Base-by-base conservation (phyloP, 345 rosid genomes). In the Populus ilicifolia region DNA sequence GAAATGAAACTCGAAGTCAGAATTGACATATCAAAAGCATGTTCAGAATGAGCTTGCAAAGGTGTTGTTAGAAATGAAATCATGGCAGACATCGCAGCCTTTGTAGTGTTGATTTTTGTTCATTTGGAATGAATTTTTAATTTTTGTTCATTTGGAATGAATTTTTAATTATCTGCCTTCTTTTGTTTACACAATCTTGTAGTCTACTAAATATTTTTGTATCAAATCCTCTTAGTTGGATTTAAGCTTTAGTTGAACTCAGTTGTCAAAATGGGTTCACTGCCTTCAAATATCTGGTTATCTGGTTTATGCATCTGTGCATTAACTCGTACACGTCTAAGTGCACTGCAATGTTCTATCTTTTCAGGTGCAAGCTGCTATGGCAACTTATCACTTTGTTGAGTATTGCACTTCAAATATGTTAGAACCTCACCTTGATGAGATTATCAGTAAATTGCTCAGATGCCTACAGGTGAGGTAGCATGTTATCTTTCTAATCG, bases 321-420 rank as follows among this genome's bases (percentile, higher is more conserved):
- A 38, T 38, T 38, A 5, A 38, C 41, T 38, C 41, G 8, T 38
- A 7, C 41, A 38, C 41, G 8, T 38, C 41, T 38, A 38, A 38
- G 41, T 38, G 41, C 2, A 39, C 41, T 39, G 10, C 41, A 39
- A 39, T 39, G 9, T 50, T 50, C 56, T 50, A 50, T 50, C 56
- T 50, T 50, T 50, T 50, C 56, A 27, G 35, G 33, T 64, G 35
- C 68, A 33, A 27, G 68, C 35, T 25, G 68, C 20, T 12, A 9
- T 14, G 30, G 35, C 36, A 33, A 30, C 20, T 5, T 25, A 23
- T 13, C 14, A 36, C 46, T 67, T 35, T n/a, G n/a, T 11, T 44
- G 59, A 75, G 48, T 50, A 75, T 10, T 75, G 78, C 65, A 30
- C 78, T 29, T 35, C 66, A 23, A 8, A 75, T 30, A 50, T 75